Conservation (phyloP, 805 yeast genomes). For the Candida sphagnicola region DNA sequence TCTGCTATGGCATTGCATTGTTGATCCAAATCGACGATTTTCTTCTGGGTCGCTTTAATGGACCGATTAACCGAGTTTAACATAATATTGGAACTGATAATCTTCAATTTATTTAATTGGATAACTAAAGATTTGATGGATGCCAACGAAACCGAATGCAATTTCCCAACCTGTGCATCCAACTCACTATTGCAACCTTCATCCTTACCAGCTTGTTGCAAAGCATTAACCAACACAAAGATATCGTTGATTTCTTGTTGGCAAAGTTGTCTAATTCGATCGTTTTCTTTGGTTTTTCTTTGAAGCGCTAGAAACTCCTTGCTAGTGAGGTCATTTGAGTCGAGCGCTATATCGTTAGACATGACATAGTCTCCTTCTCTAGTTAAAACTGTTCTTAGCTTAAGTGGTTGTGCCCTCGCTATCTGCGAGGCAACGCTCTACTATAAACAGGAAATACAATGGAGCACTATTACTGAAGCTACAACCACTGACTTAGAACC, state of each 20-base stretch:
- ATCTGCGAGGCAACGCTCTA: too few species aligned
- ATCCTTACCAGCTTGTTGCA: conserved; percentile 9
- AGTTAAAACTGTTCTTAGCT: background rate
- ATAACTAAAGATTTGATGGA: conserved; percentile 23
- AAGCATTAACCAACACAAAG: conserved; percentile 15
- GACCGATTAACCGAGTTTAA: conserved; percentile 11
- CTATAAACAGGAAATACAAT: too few species aligned
- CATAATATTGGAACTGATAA: conserved; percentile 11
- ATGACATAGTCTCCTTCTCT: background rate
- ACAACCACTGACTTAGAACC: too few species aligned
- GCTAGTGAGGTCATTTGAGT: background rate
- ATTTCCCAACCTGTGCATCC: background rate
- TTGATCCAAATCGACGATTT: conserved; percentile 4
- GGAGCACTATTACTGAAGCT: too few species aligned
- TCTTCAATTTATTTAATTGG: conserved; percentile 28
- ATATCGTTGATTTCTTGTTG: conserved; percentile 23
- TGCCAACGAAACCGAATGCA: conserved; percentile 4
- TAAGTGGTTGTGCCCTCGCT: too few species aligned
- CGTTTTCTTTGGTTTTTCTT: conserved; percentile 13
- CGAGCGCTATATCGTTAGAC: background rate
- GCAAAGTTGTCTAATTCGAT: conserved; percentile 15
- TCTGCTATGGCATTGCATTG: background rate
- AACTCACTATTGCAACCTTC: background rate
- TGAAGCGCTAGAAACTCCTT: background rate
- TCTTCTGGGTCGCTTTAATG: conserved; percentile 2